These are phyloP conservation scores for Pseudoneurospora amorphoporcata DNA, from an alignment of 495 filamentous ascomycete genomes.

Conservation along the genomic window DNA sequence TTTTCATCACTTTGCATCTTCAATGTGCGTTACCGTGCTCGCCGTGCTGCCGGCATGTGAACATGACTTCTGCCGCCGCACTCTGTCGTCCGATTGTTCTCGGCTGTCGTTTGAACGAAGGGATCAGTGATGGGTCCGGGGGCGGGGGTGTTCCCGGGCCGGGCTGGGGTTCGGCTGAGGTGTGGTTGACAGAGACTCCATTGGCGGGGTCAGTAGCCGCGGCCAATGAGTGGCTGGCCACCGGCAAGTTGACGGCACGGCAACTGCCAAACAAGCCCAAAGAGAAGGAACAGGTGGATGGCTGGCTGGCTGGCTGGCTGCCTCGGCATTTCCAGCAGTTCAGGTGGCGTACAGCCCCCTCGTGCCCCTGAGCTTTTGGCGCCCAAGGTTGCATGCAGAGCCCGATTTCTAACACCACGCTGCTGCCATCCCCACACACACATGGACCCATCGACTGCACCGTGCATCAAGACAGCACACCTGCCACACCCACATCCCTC, in stretches of 20 bases:
- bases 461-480: background rate
- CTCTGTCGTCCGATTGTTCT: background rate
- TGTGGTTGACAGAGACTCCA: background rate
- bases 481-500: background rate
- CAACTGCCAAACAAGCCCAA: background rate
- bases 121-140: background rate
- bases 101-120: background rate
- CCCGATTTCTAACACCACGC: background rate
- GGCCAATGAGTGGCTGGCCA: background rate
- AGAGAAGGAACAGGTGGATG: too few relatives aligned
- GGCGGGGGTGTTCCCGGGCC: background rate
- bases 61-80: background rate
- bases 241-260: too few relatives aligned
- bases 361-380: background rate
- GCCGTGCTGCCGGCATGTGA: background rate
- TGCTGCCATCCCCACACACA: background rate
- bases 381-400: background rate
- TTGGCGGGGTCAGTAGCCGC: background rate
- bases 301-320: background rate
- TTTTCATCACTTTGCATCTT: background rate
- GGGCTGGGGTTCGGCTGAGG: background rate
- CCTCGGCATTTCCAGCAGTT: conserved; percentile 2
- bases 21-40: background rate
- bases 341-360: conserved; percentile 1
- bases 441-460: background rate